Evolutionary conservation across 768 basidiomycete genomes (phyloP).

Genomic region (Jaapia argillacea): DNA sequence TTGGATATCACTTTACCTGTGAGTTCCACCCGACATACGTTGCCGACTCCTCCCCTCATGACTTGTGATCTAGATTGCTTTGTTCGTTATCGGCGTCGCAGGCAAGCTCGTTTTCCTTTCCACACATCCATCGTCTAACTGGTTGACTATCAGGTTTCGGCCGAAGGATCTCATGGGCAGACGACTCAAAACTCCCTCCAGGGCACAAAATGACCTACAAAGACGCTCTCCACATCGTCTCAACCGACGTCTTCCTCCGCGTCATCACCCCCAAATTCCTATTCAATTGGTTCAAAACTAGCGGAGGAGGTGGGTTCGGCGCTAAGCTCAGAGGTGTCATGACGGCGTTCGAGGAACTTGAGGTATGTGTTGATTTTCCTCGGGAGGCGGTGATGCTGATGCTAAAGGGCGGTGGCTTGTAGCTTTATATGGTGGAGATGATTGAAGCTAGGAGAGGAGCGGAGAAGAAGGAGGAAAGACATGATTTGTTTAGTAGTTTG

Average conservation of each 20-base stretch:
- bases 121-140: background rate
- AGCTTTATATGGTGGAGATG: slow-evolving; percentile 19
- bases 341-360: slow-evolving; percentile 32
- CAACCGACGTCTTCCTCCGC: slow-evolving; percentile 26
- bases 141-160: slow-evolving; percentile 7
- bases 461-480: slow-evolving; percentile 9
- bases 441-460: slow-evolving; percentile 8
- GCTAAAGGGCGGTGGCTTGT: slow-evolving; percentile 3
- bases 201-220: slow-evolving; percentile 32
- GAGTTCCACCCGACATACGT: background rate
- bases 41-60: background rate
- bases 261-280: slow-evolving; percentile 30
- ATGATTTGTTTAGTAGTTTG: slow-evolving; percentile 17
- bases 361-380: slow-evolving; percentile 16
- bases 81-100: slow-evolving; percentile 8
- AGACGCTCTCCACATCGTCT: slow-evolving; percentile 33
- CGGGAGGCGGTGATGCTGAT: background rate
- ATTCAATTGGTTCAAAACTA: slow-evolving; percentile 25
- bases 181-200: slow-evolving; percentile 6
- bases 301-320: no score
- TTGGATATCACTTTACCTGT: slow-evolving; percentile 10
- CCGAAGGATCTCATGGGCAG: slow-evolving; percentile 7
- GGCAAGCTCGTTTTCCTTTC: slow-evolving; percentile 3
- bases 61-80: slow-evolving; percentile 4
- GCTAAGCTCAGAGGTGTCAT: slow-evolving; percentile 19